phyloP scores from a whole-genome alignment of 345 rosid species.

The Cardiospermum halicacabum region DNA sequence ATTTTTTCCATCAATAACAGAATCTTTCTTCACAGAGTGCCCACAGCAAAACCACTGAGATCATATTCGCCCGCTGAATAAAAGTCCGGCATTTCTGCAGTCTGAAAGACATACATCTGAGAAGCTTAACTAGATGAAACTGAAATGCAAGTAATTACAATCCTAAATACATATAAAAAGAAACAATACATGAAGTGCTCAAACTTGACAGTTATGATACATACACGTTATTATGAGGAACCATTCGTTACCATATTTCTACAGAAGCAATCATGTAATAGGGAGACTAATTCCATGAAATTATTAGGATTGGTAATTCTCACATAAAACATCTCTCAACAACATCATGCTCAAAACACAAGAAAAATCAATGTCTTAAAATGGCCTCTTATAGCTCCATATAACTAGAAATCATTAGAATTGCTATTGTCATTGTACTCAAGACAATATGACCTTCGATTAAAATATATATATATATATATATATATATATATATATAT shows the following conservation, averaged over 20 bases:
- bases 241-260: neutral
- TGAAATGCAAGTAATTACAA: neutral
- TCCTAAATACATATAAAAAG: neutral
- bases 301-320: neutral
- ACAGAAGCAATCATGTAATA: neutral
- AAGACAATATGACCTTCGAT: no score
- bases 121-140: neutral
- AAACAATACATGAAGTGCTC: neutral
- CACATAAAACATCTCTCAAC: no score
- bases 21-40: slow-evolving; percentile 70
- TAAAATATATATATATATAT: no score
- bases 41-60: slow-evolving; percentile 95
- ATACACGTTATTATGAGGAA: neutral
- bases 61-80: slow-evolving; percentile 84
- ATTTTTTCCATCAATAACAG: slow-evolving; percentile 77
- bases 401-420: no score
- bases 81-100: slow-evolving; percentile 97
- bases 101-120: slow-evolving; percentile 32
- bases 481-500: no score
- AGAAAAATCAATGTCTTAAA: no score
- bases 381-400: no score
- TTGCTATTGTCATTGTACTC: no score
- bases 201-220: no score
- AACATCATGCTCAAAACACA: no score
- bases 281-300: neutral